These are phyloP conservation scores for Coelastrella sp. DNA, from an alignment of 139 green algal genomes.

Conservation along the genomic window DNA sequence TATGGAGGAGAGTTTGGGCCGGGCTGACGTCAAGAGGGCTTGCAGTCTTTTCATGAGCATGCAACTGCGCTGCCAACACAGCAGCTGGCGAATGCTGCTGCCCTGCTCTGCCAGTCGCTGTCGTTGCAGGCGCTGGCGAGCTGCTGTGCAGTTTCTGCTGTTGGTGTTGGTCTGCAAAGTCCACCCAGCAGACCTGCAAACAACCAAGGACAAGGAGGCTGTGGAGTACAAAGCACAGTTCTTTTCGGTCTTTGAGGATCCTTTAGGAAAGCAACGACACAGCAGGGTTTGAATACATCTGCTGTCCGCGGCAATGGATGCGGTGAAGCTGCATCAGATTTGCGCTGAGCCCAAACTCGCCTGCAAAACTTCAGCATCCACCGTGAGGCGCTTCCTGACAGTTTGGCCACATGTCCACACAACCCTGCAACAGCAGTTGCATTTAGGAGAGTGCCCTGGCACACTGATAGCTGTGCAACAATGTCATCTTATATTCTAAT, in stretches of 20 bases:
- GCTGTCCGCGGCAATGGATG: too few relatives aligned
- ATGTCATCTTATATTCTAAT: too few relatives aligned
- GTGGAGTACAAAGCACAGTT: background rate
- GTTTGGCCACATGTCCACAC: conserved; percentile 56
- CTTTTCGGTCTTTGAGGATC: too few relatives aligned
- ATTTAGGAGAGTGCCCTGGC: background rate
- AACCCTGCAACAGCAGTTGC: conserved; percentile 42
- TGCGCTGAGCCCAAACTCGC: background rate
- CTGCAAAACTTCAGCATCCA: conserved; percentile 52
- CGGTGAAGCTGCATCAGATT: too few relatives aligned
- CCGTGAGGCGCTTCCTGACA: conserved; percentile 61
- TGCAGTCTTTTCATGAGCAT: background rate
- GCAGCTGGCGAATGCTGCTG: background rate
- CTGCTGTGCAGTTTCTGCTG: background rate
- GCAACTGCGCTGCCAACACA: background rate
- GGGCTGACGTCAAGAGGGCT: background rate
- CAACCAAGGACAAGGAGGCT: too few relatives aligned
- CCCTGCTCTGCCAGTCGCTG: background rate
- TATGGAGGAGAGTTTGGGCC: background rate
- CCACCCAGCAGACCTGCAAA: conserved; percentile 33
- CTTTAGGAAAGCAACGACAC: too few relatives aligned
- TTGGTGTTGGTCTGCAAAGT: background rate
- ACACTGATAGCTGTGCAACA: too few relatives aligned
- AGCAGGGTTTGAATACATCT: too few relatives aligned
- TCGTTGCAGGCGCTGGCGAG: background rate